Evolutionary conservation across 176 grass and related monocot species (phyloP).

Genomic region (Oryza australiensis): DNA sequence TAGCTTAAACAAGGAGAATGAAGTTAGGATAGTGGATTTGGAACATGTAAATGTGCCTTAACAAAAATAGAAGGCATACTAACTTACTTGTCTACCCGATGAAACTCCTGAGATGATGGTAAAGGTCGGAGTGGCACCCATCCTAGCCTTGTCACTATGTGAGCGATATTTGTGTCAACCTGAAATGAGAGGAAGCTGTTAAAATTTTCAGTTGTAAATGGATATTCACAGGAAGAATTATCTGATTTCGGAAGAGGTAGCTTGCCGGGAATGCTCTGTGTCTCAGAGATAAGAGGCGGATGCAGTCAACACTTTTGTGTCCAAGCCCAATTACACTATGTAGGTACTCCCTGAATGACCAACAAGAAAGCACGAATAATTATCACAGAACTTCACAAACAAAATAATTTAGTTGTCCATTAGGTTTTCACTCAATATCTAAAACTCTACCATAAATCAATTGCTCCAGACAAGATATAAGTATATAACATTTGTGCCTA

Average conservation of each 20-base stretch:
- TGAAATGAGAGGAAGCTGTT: conserved; percentile 20
- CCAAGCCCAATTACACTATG: conserved; percentile 50
- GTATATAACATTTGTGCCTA: neutral
- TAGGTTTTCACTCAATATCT: too few species aligned
- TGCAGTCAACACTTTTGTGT: conserved; percentile 51
- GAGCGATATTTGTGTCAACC: conserved; percentile 53
- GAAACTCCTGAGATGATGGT: conserved; percentile 32
- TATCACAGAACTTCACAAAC: neutral
- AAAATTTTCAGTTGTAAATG: neutral
- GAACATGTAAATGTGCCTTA: neutral
- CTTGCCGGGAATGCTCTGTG: conserved; percentile 57
- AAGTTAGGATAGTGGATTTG: neutral
- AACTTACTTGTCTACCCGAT: conserved; percentile 37
- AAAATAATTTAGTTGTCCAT: neutral
- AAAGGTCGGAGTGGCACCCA: conserved; percentile 48
- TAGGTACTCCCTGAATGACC: conserved; percentile 37
- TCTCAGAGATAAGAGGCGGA: conserved; percentile 46
- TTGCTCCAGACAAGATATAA: neutral
- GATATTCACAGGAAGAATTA: neutral
- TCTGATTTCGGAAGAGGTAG: conserved; percentile 11
- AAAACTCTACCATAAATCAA: too few species aligned
- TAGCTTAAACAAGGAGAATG: neutral
- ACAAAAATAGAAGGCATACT: neutral
- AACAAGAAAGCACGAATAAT: conserved; percentile 3
- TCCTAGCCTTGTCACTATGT: conserved; percentile 57